Evolutionary conservation across 805 yeast genomes (phyloP), one percentile per base, ranked within the genome.

Genomic region (Candida xiaguanensis): DNA sequence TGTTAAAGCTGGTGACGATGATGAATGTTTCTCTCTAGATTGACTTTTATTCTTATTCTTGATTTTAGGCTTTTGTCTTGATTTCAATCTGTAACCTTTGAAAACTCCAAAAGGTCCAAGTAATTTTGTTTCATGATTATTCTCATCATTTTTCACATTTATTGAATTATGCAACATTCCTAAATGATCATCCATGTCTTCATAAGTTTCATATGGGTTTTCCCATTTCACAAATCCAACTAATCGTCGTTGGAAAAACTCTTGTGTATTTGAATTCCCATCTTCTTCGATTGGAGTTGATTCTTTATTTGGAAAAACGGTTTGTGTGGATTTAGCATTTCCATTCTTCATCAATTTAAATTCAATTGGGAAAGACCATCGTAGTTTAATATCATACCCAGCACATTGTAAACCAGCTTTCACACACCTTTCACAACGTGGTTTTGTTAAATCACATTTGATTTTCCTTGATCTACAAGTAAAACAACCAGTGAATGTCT

Each of bases 41-140:
- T n/a, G n/a, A n/a, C n/a, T n/a, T n/a, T n/a, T n/a, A n/a, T n/a
- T n/a, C n/a, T n/a, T n/a, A n/a, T n/a, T n/a, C n/a, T n/a, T n/a
- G n/a, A n/a, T 12, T 18, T 29, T 34, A 12, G 25, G 14, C 15
- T 17, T 23, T 8, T 12, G 12, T 11, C 18, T 34, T 11, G 34
- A n/a, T 12, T 31, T 31, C 4, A n/a, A 7, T 11, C 18, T 34
- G 8, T 29, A n/a, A 9, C 47, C 39, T 32, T 30, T 72, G 50
- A 88, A 86, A 1, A 86, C 93, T 1, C 95, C 95, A 65, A 87
- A 89, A 11, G 93, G 95, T 1, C 95, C 95, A 31, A 74, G 59
- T 4, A 74, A 51, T 61, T 74, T 70, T 0, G 87, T 81, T 29
- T 68, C 66, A 2, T 65, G 67, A 18, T 65, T 55, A 1, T 54